Evolutionary conservation across 2,329 filamentous ascomycete species (phyloP).

Genomic region (Aspergillus brasiliensis): DNA sequence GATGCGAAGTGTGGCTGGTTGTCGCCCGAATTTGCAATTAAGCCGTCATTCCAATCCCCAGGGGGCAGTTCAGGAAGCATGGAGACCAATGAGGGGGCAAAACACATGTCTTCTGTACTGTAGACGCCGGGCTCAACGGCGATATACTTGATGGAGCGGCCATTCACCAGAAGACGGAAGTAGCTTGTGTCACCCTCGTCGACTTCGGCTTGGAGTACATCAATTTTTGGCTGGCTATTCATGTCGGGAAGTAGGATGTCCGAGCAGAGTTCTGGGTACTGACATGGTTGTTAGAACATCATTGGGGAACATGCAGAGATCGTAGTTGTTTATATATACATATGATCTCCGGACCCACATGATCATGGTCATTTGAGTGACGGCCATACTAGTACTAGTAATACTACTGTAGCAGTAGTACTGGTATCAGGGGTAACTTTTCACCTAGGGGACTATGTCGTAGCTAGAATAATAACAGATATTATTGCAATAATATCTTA

Average conservation of each 20-base stretch:
- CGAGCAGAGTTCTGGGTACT: no score
- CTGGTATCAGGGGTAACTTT: no score
- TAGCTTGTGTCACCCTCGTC: slow-evolving; percentile 31
- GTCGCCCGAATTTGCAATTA: slow-evolving; percentile 20
- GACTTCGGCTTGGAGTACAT: slow-evolving; percentile 31
- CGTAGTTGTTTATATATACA: no score
- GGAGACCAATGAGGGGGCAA: slow-evolving; percentile 27
- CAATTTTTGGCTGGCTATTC: slow-evolving; percentile 17
- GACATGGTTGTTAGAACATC: no score
- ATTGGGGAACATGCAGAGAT: no score
- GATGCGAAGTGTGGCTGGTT: slow-evolving; percentile 25
- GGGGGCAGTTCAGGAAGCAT: slow-evolving; percentile 25
- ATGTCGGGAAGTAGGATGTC: background rate
- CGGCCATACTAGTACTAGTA: no score
- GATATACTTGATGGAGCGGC: slow-evolving; percentile 30
- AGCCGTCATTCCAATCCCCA: slow-evolving; percentile 37
- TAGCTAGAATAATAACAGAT: no score
- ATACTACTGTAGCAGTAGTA: no score
- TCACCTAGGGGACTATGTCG: no score
- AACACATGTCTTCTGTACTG: slow-evolving; percentile 31
- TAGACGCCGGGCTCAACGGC: slow-evolving; percentile 30
- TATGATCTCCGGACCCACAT: no score
- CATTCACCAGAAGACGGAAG: slow-evolving; percentile 29
- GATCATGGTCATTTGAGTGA: no score
- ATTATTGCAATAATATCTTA: no score